phyloP scores from a whole-genome alignment of 129 eudicot species.

The Glebionis coronaria region DNA sequence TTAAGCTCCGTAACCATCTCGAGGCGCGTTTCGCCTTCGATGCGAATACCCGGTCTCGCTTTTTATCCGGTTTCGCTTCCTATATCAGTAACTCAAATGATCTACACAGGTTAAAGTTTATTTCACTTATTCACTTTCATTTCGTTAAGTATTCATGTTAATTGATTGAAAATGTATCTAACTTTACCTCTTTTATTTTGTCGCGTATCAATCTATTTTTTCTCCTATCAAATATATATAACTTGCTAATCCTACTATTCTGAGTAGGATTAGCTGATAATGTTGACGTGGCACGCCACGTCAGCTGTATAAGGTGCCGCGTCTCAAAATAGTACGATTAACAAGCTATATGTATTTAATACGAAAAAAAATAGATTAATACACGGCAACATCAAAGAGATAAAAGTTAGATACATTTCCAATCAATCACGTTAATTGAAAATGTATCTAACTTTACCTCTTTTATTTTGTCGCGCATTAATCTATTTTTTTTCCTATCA shows the following conservation, averaged over 20 bases:
- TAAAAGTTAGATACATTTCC: too few species aligned
- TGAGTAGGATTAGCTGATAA: too few species aligned
- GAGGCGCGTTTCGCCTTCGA: conserved; percentile 38
- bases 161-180: background rate
- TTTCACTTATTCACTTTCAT: background rate
- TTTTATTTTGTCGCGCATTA: background rate
- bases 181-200: too few species aligned
- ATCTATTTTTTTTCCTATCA: background rate
- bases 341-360: background rate
- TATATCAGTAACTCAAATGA: conserved; percentile 40
- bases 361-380: background rate
- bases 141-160: background rate
- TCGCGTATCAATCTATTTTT: too few species aligned
- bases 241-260: too few species aligned
- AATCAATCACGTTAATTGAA: background rate
- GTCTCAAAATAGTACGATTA: too few species aligned
- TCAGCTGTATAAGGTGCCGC: too few species aligned
- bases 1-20: conserved; percentile 49
- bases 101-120: conserved; percentile 47
- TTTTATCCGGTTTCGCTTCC: conserved; percentile 50
- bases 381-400: too few species aligned
- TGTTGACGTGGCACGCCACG: too few species aligned
- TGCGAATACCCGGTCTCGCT: conserved; percentile 37
- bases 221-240: too few species aligned
- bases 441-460: background rate